Percentiles rank a stretch among this genome's conserved stretches.
Conservation (phyloP, 352 stramenopile genomes). For the Phytopythium mirpurense region DNA sequence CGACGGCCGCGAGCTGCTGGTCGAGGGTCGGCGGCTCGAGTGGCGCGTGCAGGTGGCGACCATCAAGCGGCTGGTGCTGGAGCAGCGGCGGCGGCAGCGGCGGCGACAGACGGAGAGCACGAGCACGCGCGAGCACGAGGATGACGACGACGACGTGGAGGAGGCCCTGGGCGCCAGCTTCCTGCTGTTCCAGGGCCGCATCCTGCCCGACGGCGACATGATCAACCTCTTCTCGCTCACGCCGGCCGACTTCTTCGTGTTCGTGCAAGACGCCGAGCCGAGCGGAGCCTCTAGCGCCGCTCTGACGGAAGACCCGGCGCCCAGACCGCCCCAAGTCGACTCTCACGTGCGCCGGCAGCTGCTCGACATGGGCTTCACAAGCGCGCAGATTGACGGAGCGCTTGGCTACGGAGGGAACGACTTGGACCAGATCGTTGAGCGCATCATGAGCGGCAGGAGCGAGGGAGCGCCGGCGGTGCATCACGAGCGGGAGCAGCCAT, state of each 20-base stretch:
- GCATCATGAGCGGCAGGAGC: conserved; percentile 4
- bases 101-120: too few species aligned
- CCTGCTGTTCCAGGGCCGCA: conserved; percentile 46
- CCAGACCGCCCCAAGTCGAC: neutral
- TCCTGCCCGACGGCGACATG: conserved; percentile 53
- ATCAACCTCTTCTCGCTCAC: conserved; percentile 49
- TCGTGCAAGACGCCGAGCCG: conserved; percentile 29
- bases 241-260: conserved; percentile 57
- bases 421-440: conserved; percentile 13
- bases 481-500: conserved; percentile 7
- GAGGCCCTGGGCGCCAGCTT: conserved; percentile 24
- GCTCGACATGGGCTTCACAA: conserved; percentile 59
- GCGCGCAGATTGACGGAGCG: conserved; percentile 18
- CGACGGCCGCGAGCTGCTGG: conserved; percentile 46
- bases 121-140: conserved; percentile 7
- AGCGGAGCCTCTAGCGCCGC: conserved; percentile 10
- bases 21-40: conserved; percentile 23
- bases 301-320: conserved; percentile 10
- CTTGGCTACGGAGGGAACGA: conserved; percentile 26
- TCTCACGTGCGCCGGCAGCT: conserved; percentile 24
- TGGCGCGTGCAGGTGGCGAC: conserved; percentile 37
- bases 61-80: conserved; percentile 42
- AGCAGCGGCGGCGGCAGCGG: conserved; percentile 19
- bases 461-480: conserved; percentile 10
- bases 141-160: conserved; percentile 1